Percentiles rank a stretch among this genome's conserved stretches.
Evolutionary conservation across 2,329 filamentous ascomycete species (phyloP).

Genomic region (Alternaria ventricosa): DNA sequence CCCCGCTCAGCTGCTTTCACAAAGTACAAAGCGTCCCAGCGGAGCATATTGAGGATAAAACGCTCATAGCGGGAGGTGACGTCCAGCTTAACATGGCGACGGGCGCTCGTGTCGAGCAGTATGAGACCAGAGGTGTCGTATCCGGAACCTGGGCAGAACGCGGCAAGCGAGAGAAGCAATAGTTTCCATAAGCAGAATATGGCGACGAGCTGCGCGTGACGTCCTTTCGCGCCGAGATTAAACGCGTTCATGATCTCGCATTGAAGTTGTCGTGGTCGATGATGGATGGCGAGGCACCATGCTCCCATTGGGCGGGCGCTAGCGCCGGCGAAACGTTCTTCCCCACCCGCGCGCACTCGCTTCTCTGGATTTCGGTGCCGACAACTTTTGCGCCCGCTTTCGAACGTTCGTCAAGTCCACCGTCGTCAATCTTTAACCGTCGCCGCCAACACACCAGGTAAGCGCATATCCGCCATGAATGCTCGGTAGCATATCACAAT

Average conservation of each 20-base stretch:
- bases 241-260: conserved; percentile 4
- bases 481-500: conserved; percentile 40
- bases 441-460: conserved; percentile 47
- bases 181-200: conserved; percentile 71
- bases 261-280: not conserved
- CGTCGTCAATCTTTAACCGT: conserved; percentile 41
- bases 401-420: conserved; percentile 19
- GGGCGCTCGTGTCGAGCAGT: conserved; percentile 46
- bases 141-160: conserved; percentile 63
- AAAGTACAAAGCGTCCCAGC: conserved; percentile 86
- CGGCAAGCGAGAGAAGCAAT: conserved; percentile 68
- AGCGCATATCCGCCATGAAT: conserved; percentile 41
- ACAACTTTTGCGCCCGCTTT: conserved; percentile 20
- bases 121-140: conserved; percentile 81
- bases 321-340: conserved; percentile 21
- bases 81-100: conserved; percentile 26
- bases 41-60: conserved; percentile 65
- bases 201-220: conserved; percentile 13
- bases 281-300: conserved; percentile 3
- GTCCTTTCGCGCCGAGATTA: not conserved
- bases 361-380: conserved; percentile 27
- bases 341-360: conserved; percentile 21
- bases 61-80: conserved; percentile 29
- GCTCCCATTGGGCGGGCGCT: conserved; percentile 20
- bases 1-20: conserved; percentile 67